phyloP scores from a whole-genome alignment of 2,329 filamentous ascomycete species.

The Scytalidium lignicola region DNA sequence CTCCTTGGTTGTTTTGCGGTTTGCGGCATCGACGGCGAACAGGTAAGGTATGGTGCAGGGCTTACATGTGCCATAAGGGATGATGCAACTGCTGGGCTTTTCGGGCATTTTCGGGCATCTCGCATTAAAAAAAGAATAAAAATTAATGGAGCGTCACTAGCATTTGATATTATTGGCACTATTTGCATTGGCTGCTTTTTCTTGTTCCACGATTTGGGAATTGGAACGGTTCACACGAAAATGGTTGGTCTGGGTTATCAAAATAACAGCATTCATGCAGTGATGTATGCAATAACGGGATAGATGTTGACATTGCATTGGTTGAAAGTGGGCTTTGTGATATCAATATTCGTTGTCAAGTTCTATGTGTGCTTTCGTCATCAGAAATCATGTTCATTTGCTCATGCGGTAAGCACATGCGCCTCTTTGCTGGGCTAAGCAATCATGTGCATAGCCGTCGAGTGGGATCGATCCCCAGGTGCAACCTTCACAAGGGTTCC shows the following conservation, averaged over 20 bases:
- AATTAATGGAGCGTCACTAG: neutral
- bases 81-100: neutral
- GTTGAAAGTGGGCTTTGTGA: neutral
- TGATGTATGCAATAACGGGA: neutral
- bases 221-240: neutral
- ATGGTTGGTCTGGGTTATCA: neutral
- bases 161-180: neutral
- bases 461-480: neutral
- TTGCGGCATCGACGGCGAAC: constrained; percentile 14
- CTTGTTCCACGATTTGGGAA: neutral
- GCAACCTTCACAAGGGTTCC: neutral
- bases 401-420: neutral
- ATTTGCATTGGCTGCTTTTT: neutral
- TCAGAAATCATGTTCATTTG: neutral
- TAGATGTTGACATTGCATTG: neutral
- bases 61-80: neutral
- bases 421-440: neutral
- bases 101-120: neutral
- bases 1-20: constrained; percentile 20
- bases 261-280: neutral
- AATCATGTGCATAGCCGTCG: neutral
- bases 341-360: too few species aligned
- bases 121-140: neutral
- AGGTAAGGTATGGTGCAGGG: neutral
- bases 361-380: too few species aligned